Percentiles rank a stretch among this genome's conserved stretches.
These are phyloP conservation scores for Jackrogersella minutella DNA, from an alignment of 495 filamentous ascomycete genomes.

Conservation along the genomic window DNA sequence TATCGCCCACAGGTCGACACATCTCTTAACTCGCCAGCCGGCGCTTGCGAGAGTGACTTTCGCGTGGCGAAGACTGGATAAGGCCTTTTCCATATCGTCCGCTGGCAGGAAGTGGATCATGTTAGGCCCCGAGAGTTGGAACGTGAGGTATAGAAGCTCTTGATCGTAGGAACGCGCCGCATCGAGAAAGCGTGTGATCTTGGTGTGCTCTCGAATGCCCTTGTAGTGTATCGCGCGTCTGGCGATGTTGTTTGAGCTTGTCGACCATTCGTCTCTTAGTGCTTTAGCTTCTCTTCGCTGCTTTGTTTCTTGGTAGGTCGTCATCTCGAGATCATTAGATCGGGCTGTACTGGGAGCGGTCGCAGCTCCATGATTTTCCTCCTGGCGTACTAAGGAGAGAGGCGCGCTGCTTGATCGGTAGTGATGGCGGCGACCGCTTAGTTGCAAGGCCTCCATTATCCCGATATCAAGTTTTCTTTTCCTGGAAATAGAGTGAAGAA, in stretches of 20 bases:
- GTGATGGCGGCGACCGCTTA: neutral
- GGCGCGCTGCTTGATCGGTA: neutral
- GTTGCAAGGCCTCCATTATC: neutral
- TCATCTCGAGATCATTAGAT: constrained; percentile 10
- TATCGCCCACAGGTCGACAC: neutral
- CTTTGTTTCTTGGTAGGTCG: neutral
- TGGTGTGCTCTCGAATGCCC: neutral
- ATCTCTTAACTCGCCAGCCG: constrained; percentile 2
- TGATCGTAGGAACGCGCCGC: constrained; percentile 9
- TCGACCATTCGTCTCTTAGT: neutral
- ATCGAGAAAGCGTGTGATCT: neutral
- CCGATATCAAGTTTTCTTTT: neutral
- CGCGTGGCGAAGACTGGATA: constrained; percentile 1
- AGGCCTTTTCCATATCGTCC: neutral
- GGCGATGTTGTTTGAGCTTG: neutral
- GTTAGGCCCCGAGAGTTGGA: constrained; percentile 8
- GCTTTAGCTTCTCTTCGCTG: neutral
- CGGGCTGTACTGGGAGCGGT: neutral
- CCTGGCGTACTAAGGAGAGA: no score
- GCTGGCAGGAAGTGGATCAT: neutral
- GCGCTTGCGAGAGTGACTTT: neutral
- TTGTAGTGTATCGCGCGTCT: neutral
- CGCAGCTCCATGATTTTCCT: neutral
- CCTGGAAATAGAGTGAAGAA: neutral
- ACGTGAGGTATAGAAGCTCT: constrained; percentile 10